phyloP scores from a whole-genome alignment of 2,329 filamentous ascomycete genomes.

The Trichoderma atrobrunneum region DNA sequence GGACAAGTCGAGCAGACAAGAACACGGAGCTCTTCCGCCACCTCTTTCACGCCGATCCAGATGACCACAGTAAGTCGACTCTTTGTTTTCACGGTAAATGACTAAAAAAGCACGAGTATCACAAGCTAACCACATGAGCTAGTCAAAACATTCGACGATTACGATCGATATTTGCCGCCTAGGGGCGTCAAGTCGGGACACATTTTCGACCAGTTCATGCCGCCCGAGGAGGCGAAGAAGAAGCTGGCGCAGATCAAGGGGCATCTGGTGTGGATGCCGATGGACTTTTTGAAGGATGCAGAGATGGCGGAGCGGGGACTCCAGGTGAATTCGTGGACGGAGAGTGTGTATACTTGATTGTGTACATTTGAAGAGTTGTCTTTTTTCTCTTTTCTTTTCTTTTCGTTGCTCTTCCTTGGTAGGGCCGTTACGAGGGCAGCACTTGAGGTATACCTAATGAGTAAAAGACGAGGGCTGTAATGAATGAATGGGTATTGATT shows the following conservation, averaged over 20 bases:
- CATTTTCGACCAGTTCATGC: slow-evolving; percentile 76
- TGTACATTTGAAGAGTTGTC: not conserved
- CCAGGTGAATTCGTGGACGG: slow-evolving; percentile 81
- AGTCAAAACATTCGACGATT: slow-evolving; percentile 88
- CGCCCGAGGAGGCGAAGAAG: slow-evolving; percentile 66
- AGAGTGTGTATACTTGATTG: slow-evolving; percentile 76
- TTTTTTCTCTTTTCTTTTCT: not conserved
- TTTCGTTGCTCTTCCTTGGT: not conserved
- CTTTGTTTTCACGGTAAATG: no score
- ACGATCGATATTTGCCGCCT: slow-evolving; percentile 72
- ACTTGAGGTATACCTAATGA: not conserved
- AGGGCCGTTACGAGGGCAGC: not conserved
- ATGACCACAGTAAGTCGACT: slow-evolving; percentile 76
- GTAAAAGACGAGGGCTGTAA: not conserved
- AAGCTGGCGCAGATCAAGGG: slow-evolving; percentile 80
- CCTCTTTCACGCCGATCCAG: slow-evolving; percentile 83
- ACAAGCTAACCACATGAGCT: not conserved
- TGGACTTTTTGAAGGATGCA: slow-evolving; percentile 79
- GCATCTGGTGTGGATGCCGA: slow-evolving; percentile 92
- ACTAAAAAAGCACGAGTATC: no score
- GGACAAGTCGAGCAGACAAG: slow-evolving; percentile 64
- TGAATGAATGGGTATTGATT: not conserved
- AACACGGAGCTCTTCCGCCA: slow-evolving; percentile 78
- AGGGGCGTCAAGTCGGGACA: slow-evolving; percentile 77
- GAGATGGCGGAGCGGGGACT: slow-evolving; percentile 88